Evolutionary conservation across 2,329 filamentous ascomycete genomes (phyloP), one percentile per base, ranked within the genome.

Genomic region (Cladosporium sp.): DNA sequence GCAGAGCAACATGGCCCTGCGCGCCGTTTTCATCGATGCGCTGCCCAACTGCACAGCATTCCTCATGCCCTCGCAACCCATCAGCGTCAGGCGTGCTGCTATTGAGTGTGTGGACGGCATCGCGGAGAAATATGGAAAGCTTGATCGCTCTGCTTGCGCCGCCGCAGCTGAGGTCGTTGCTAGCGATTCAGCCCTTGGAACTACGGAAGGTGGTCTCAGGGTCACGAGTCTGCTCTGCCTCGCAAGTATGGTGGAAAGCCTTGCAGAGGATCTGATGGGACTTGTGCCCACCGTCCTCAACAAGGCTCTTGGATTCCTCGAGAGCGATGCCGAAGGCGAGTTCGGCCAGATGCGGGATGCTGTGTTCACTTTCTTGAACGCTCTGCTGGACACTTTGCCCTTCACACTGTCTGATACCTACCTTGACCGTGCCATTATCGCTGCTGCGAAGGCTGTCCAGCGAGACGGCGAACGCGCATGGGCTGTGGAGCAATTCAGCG

Each of bases 121-220:
- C 55, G 82, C 88, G 2, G 91, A 96, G 69, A 92, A 92, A 67
- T 97, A 95, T 66, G 94, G 93, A 58, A 94, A 93, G 74, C 94
- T 91, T 67, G 88, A 95, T 62, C 77, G 86, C 1, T 82, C 86
- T 57, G 84, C 83, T 38, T 86, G 95, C 38, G 41, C 49, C 20
- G 79, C 80, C 4, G 86, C 90, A 4, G 88, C 90, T 4, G 76
- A 83, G 52, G 85, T 85, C 1, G 85, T 98, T 59, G 83, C 87
- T 32, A 83, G 90, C 36, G 73, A 82, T 49, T 76, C 86, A 56
- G 92, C 88, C 55, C 78, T 97, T 42, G 87, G 86, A 32, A 84
- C 86, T 64, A 69, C 77, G 11, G 86, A 95, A 60, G 74, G 79
- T 57, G 80, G 81, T 20, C 79, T 96, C 41, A 84, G 85, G 35